Evolutionary conservation across 2,329 filamentous ascomycete species (phyloP).

Genomic region (Pseudogymnoascus sp.): DNA sequence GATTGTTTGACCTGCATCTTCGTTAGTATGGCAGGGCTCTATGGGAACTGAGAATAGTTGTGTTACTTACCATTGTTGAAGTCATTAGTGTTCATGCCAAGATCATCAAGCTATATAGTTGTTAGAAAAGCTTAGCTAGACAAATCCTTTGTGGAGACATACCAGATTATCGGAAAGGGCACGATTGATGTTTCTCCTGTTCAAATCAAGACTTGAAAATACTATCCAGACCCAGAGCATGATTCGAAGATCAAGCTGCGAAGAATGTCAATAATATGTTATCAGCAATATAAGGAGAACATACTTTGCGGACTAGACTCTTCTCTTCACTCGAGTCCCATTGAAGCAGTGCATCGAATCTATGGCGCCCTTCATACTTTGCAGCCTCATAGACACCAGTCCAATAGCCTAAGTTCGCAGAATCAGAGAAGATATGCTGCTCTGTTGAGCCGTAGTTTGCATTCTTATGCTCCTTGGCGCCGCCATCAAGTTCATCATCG

Average conservation of each 20-base stretch:
- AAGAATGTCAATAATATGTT: neutral
- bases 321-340: constrained; percentile 17
- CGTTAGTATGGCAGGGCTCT: neutral
- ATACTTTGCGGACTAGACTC: constrained; percentile 10
- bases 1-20: constrained; percentile 36
- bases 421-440: neutral
- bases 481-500: neutral
- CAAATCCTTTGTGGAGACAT: neutral
- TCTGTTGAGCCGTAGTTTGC: neutral
- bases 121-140: constrained; percentile 46
- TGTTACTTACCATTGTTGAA: constrained; percentile 40
- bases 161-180: constrained; percentile 33
- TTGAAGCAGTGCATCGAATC: constrained; percentile 14
- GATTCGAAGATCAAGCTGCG: neutral
- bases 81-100: constrained; percentile 37
- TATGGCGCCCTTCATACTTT: constrained; percentile 16
- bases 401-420: constrained; percentile 12
- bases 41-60: neutral
- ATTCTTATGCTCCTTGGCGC: neutral
- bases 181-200: constrained; percentile 31
- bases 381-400: constrained; percentile 14
- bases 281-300: neutral
- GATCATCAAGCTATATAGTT: constrained; percentile 47
- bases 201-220: constrained; percentile 32
- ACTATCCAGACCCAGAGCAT: constrained; percentile 27